Conservation (phyloP, 805 yeast species). For the Kazachstania africana region DNA sequence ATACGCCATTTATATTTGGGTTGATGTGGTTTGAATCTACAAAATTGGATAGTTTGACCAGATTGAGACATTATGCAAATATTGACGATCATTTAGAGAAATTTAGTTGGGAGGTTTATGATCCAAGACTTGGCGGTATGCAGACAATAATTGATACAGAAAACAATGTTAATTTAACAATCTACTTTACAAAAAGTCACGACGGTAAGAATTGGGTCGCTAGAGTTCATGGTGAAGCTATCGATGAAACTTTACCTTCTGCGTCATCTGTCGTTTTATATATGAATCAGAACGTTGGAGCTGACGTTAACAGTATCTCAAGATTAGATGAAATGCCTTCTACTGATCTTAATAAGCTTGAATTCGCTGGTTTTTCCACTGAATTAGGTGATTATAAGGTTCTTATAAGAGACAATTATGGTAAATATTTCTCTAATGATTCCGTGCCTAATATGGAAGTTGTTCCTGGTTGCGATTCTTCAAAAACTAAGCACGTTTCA, state of each 20-base stretch:
- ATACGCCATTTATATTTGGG: slow-evolving; percentile 64
- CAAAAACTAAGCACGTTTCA: slow-evolving; percentile 52
- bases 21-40: slow-evolving; percentile 79
- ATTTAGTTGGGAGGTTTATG: slow-evolving; percentile 82
- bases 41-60: slow-evolving; percentile 37
- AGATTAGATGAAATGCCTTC: not conserved
- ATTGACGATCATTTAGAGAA: slow-evolving; percentile 57
- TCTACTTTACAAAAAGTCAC: slow-evolving; percentile 63
- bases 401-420: slow-evolving; percentile 45
- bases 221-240: slow-evolving; percentile 55
- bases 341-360: slow-evolving; percentile 9
- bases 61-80: slow-evolving; percentile 64
- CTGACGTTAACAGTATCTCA: too few species aligned
- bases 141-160: slow-evolving; percentile 62
- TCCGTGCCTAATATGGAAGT: slow-evolving; percentile 16
- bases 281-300: slow-evolving; percentile 57
- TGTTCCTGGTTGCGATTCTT: slow-evolving; percentile 40
- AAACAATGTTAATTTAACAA: slow-evolving; percentile 47
- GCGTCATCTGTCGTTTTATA: slow-evolving; percentile 66
- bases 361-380: slow-evolving; percentile 41
- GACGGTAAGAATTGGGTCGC: slow-evolving; percentile 75
- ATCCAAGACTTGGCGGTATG: slow-evolving; percentile 78
- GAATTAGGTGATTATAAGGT: slow-evolving; percentile 60
- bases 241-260: slow-evolving; percentile 34
- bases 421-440: slow-evolving; percentile 19